These are phyloP conservation scores for Globisporangium cederbergense DNA, from an alignment of 352 stramenopile species.

Conservation along the genomic window DNA sequence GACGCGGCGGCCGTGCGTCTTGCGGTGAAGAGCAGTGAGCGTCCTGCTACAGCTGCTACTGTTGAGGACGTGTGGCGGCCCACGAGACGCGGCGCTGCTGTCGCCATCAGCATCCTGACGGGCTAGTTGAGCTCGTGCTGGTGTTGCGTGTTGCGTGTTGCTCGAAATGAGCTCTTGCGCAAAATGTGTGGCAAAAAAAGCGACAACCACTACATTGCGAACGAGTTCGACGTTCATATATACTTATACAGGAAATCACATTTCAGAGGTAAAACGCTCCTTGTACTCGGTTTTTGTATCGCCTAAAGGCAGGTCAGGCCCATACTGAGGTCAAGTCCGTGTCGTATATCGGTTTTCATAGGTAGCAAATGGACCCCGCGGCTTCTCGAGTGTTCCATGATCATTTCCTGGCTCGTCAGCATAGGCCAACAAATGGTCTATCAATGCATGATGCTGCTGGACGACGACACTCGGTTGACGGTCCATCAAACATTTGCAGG, in stretches of 20 bases:
- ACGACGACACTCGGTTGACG: too few relatives aligned
- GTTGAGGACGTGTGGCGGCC: not conserved
- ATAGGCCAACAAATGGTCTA: too few relatives aligned
- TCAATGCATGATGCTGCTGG: too few relatives aligned
- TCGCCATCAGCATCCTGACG: not conserved
- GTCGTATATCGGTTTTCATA: not conserved
- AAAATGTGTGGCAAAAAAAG: slow-evolving; percentile 3
- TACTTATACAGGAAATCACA: not conserved
- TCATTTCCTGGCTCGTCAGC: not conserved
- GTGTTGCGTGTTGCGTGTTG: not conserved
- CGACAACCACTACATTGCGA: not conserved
- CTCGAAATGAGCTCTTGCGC: slow-evolving; percentile 2
- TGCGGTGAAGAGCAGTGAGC: slow-evolving; percentile 1
- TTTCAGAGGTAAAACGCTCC: not conserved
- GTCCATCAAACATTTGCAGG: too few relatives aligned
- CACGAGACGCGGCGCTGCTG: not conserved
- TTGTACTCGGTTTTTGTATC: too few relatives aligned
- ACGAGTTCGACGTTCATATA: not conserved
- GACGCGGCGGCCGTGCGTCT: not conserved
- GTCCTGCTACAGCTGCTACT: not conserved
- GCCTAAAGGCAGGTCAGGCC: not conserved
- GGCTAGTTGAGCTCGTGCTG: not conserved
- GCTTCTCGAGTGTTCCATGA: slow-evolving; percentile 13
- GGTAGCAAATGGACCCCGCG: not conserved
- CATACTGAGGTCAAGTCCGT: not conserved